Evolutionary conservation across 495 filamentous ascomycete genomes (phyloP), one percentile per base, ranked within the genome.

Genomic region (Pseudoneurospora amorphoporcata): DNA sequence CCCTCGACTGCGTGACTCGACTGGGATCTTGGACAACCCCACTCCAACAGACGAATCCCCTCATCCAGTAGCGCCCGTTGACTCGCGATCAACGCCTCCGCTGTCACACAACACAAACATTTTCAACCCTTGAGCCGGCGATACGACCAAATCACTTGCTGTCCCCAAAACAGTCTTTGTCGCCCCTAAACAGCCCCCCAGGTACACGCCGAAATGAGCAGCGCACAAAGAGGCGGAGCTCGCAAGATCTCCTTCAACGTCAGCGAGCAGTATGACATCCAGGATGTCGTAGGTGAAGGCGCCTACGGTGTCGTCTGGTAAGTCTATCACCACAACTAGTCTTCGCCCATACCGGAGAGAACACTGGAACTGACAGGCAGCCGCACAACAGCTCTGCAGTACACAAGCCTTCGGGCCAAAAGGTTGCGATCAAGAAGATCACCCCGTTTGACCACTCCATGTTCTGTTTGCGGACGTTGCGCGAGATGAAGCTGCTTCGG

Each of bases 211-310:
- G 69, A 74, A 69, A 80, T 80, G 79, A 80, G 79, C 69, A 80
- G 76, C 77, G 76, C 76, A 58, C 77, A 76, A 68, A 58, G 73
- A 70, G 77, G 75, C 71, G 87, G 86, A 74, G 97, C 95, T 77
- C 88, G 96, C 73, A 99, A 98, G 89, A 99, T 99, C 80, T 97
- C 94, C 61, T 99, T 99, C 89, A 99, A 99, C 78, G 96, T 99
- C 58, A 97, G 94, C 76, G 96, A 99, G 79, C 96, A 99, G 83
- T 99, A 99, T 81, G 96, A 98, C 76, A 98, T 99, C 74, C 94
- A 97, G 80, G 96, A 99, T 89, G 96, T 99, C 45, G 96, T 99
- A 68, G 96, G 96, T 71, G 96, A 99, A 82, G 96, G 96, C 76
- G 96, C 96, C 74, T 99, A 99, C 78, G 96, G 96, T 79, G 96